A percentile compares a stretch with the other conserved stretches of the same genome.
Conservation (phyloP, 108 stramenopile species). For the Cyclotella baltica region DNA sequence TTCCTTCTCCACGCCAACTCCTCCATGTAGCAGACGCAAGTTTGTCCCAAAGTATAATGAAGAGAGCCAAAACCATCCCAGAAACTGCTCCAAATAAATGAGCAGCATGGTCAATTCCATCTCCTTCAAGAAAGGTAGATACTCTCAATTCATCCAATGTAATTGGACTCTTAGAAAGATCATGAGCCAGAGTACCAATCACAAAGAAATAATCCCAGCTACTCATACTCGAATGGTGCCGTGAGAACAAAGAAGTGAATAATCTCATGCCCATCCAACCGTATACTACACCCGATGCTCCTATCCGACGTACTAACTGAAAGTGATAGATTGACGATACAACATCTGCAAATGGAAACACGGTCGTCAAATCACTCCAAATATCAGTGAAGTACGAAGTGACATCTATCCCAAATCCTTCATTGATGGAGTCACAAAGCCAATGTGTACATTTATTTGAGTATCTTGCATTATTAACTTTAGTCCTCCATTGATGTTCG, state of each 20-base stretch:
- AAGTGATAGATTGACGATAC: conserved; percentile 27
- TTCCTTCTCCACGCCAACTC: conserved; percentile 32
- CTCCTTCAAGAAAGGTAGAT: conserved; percentile 36
- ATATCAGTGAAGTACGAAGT: conserved; percentile 42
- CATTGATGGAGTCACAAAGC: conserved; percentile 40
- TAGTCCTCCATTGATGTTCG: conserved; percentile 38
- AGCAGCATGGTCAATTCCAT: conserved; percentile 45
- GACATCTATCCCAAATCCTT: conserved; percentile 32
- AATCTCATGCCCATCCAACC: conserved; percentile 55
- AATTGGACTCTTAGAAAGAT: conserved; percentile 29
- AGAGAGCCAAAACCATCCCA: conserved; percentile 32
- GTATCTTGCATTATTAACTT: conserved; percentile 22
- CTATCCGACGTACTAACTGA: conserved; percentile 34
- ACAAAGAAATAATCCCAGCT: conserved; percentile 43
- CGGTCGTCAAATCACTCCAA: conserved; percentile 32
- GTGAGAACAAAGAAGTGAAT: conserved; percentile 37
- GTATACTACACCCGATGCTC: conserved; percentile 47
- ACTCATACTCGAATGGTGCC: conserved; percentile 37
- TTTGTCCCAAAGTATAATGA: conserved; percentile 30
- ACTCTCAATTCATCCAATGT: conserved; percentile 31
- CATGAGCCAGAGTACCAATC: conserved; percentile 34
- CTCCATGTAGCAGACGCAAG: conserved; percentile 1
- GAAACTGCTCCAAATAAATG: conserved; percentile 29
- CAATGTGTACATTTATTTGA: conserved; percentile 33
- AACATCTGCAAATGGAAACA: conserved; percentile 34